Base-by-base conservation (phyloP, 345 rosid genomes). In the Linum lewisii region DNA sequence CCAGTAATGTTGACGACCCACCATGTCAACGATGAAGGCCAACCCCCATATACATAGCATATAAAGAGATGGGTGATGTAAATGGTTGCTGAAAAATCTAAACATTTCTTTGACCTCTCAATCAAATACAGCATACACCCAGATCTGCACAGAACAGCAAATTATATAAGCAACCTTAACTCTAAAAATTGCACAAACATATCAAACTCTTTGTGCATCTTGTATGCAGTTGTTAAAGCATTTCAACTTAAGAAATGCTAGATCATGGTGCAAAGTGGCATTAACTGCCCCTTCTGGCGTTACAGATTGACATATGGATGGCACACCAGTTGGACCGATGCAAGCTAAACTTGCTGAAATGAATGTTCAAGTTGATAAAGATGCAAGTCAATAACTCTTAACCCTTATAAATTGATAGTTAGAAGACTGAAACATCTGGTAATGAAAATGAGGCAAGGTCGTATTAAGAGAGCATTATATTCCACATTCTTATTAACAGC, bases 11-110 rank as follows among this genome's bases (percentile, higher is more conserved):
- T 89, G 11, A 89, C 87, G 64, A 82, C 81, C 97, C 99, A 93
- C 99, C 99, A 93, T 14, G 97, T 81, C 51, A 89, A 59, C 45
- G 97, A 85, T 15, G 90, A 77, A 66, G 99, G 99, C 95, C 95
- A 93, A 66, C 99, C 99, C 66, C 99, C 99, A 71, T 93, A 87
- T 45, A 80, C 37, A 65, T 79, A 77, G 79, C 97, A 93, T 51
- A 85, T 69, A 65, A 82, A 67, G 54, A 93, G 90, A 79, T 93
- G 97, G 24, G 84, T 74, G 71, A 85, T 77, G 57, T 82, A 87
- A 63, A 89, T 58, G 13, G 97, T 89, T 42, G 90, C 95, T 21
- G 97, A 78, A 77, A 87, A 93, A 76, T 93, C 99, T 61, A 73
- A 75, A 81, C 99, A 89, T 64, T 85, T 93, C 64, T 87, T 88